phyloP scores from a whole-genome alignment of 805 yeast genomes.

The Debaryomyces maramus region DNA sequence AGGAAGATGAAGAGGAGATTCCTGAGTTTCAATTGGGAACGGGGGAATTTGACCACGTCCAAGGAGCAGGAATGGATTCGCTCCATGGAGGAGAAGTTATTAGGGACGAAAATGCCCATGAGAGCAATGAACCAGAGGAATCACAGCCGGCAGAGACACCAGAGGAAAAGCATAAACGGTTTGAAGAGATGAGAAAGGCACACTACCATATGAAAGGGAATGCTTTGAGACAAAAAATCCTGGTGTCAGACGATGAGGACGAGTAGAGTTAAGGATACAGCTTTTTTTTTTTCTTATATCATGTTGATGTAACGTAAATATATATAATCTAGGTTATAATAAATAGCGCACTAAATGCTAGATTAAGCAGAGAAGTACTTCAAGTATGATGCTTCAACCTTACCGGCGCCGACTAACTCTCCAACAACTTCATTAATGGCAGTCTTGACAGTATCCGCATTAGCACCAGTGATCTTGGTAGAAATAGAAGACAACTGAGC shows the following conservation, averaged over 20 bases:
- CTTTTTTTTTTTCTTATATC: not conserved
- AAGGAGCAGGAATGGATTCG: constrained; percentile 25
- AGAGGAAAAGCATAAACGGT: constrained; percentile 62
- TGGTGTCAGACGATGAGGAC: constrained; percentile 27
- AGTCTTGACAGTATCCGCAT: constrained; percentile 60
- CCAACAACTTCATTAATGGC: constrained; percentile 56
- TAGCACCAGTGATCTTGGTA: constrained; percentile 55
- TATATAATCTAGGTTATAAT: constrained; percentile 1
- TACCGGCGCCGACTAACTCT: constrained; percentile 54
- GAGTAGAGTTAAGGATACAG: constrained; percentile 8
- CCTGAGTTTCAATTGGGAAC: constrained; percentile 59
- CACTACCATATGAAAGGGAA: constrained; percentile 68
- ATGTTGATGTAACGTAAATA: constrained; percentile 2
- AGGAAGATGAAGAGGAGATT: constrained; percentile 62
- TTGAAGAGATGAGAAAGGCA: constrained; percentile 75
- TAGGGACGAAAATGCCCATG: constrained; percentile 18
- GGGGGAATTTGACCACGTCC: constrained; percentile 45
- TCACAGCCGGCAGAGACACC: constrained; percentile 45
- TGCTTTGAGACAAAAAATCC: constrained; percentile 40
- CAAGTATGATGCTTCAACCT: constrained; percentile 51
- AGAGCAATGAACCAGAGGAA: constrained; percentile 31
- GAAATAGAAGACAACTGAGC: constrained; percentile 75
- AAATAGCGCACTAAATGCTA: constrained; percentile 1
- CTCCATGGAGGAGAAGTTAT: constrained; percentile 45
- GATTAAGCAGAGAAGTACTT: constrained; percentile 45